phyloP scores from a whole-genome alignment of 768 basidiomycete genomes.

The Tricholoma saponaceum region DNA sequence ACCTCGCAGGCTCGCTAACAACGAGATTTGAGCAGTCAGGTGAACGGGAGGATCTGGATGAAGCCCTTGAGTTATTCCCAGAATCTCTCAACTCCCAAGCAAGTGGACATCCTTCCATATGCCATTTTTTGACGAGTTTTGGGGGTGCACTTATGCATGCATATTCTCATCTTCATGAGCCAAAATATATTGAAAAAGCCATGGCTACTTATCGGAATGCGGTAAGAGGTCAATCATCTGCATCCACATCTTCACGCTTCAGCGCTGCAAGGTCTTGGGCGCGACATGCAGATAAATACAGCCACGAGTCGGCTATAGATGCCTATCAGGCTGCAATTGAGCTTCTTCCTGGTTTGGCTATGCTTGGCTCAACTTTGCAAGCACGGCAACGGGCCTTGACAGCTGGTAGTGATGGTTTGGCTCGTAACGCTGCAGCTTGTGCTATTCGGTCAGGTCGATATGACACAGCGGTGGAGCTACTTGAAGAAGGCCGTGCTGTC shows the following conservation, averaged over 20 bases:
- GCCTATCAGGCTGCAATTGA: not conserved
- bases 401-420: not conserved
- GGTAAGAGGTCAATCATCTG: slow-evolving; percentile 1
- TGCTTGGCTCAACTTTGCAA: not conserved
- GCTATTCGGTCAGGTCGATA: not conserved
- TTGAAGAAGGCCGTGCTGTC: not conserved
- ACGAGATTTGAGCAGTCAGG: slow-evolving; percentile 2
- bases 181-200: slow-evolving; percentile 11
- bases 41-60: slow-evolving; percentile 3
- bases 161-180: not conserved
- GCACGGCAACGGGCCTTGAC: not conserved
- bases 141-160: not conserved
- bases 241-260: slow-evolving; percentile 1
- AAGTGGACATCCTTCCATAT: slow-evolving; percentile 1
- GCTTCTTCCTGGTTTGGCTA: not conserved
- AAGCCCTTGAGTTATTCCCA: slow-evolving; percentile 2
- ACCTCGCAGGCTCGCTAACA: slow-evolving; percentile 7
- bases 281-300: slow-evolving; percentile 7
- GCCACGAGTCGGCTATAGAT: not conserved
- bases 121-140: slow-evolving; percentile 4
- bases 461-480: not conserved
- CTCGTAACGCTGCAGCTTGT: not conserved
- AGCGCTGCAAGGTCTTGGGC: slow-evolving; percentile 8
- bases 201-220: slow-evolving; percentile 7
- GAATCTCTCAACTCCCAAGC: not conserved